Conservation (phyloP, 192 early-diverging fungal genomes). For the Coemansia sp. region DNA sequence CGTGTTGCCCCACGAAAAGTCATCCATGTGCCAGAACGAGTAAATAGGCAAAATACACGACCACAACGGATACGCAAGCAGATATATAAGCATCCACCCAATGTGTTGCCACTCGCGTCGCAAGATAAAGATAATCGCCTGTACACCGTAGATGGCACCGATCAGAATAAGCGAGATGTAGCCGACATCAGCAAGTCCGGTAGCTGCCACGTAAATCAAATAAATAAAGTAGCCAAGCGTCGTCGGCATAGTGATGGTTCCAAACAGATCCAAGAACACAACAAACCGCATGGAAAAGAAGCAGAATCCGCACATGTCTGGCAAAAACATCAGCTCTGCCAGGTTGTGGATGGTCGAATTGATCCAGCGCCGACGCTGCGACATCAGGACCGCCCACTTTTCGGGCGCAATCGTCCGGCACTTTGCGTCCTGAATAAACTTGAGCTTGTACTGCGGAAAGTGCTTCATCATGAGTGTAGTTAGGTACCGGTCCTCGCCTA, state of each 20-base stretch:
- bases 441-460: slow-evolving; percentile 91
- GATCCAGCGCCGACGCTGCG: not conserved
- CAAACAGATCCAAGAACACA: slow-evolving; percentile 89
- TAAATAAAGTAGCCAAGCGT: slow-evolving; percentile 79
- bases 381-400: not conserved
- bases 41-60: not conserved
- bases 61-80: not conserved
- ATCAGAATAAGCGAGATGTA: slow-evolving; percentile 2
- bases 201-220: slow-evolving; percentile 68
- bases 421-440: slow-evolving; percentile 82
- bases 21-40: not conserved
- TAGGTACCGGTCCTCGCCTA: slow-evolving; percentile 55
- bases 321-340: slow-evolving; percentile 82
- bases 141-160: not conserved
- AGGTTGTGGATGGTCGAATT: slow-evolving; percentile 98
- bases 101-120: not conserved
- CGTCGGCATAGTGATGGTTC: slow-evolving; percentile 72
- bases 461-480: slow-evolving; percentile 96
- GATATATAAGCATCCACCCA: not conserved
- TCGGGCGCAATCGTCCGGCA: slow-evolving; percentile 66
- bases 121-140: not conserved
- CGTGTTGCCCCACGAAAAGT: not conserved
- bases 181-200: slow-evolving; percentile 51
- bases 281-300: slow-evolving; percentile 94
- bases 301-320: slow-evolving; percentile 57